Evolutionary conservation across 805 yeast species (phyloP).

Genomic region (Ogataea pini): DNA sequence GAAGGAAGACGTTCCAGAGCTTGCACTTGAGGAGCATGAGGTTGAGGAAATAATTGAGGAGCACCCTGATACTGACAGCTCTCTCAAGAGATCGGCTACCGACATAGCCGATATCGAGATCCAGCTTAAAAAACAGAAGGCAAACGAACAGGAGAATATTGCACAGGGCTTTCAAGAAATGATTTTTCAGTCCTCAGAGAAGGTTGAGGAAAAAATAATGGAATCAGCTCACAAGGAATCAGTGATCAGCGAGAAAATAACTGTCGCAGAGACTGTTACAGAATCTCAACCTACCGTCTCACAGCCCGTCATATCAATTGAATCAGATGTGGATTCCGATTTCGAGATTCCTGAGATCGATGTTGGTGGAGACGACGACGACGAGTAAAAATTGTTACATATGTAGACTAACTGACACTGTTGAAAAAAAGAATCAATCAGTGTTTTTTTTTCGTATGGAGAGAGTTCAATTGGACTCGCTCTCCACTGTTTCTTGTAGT

Average conservation of each 20-base stretch:
- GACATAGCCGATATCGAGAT: conserved; percentile 14
- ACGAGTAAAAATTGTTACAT: too few species aligned
- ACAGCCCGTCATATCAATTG: conserved; percentile 9
- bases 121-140: conserved; percentile 15
- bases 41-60: conserved; percentile 16
- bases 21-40: conserved; percentile 8
- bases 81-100: neutral
- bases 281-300: neutral
- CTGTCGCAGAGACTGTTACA: conserved; percentile 1
- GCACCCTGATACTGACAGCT: neutral
- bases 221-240: too few species aligned
- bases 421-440: neutral
- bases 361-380: conserved; percentile 35
- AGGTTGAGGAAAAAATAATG: conserved; percentile 1
- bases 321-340: conserved; percentile 34
- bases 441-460: conserved; percentile 15
- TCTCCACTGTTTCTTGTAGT: conserved; percentile 21
- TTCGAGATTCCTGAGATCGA: conserved; percentile 41
- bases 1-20: conserved; percentile 2
- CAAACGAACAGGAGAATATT: conserved; percentile 13
- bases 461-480: neutral
- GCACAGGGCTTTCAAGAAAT: conserved; percentile 16
- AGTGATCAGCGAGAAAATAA: neutral
- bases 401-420: conserved; percentile 2
- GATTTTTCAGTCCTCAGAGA: conserved; percentile 20